Evolutionary conservation across 768 basidiomycete genomes (phyloP).

Genomic region (Gymnopilus dilepis): DNA sequence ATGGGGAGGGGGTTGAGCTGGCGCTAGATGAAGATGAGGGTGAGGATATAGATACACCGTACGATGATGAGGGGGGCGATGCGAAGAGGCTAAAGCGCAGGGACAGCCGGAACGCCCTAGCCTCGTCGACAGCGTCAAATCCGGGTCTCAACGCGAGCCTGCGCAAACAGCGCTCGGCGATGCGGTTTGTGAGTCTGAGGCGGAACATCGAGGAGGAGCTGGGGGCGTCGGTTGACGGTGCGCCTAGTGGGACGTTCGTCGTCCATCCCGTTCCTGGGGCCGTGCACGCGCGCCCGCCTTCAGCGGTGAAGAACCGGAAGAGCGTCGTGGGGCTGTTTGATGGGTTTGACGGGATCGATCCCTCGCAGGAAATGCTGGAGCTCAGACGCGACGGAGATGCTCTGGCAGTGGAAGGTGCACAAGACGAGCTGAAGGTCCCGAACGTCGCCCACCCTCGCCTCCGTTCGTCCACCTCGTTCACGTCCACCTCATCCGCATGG

Average conservation of each 20-base stretch:
- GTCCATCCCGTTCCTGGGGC: conserved; percentile 11
- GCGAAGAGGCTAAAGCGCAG: conserved; percentile 1
- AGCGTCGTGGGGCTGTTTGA: conserved; percentile 72
- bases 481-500: neutral
- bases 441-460: neutral
- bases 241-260: conserved; percentile 15
- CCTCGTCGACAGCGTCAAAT: neutral
- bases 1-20: conserved; percentile 55
- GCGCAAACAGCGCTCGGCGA: conserved; percentile 40
- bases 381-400: neutral
- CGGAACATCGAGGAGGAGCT: conserved; percentile 43
- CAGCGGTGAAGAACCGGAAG: conserved; percentile 43
- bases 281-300: conserved; percentile 14
- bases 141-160: neutral
- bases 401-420: too few relatives aligned
- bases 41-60: conserved; percentile 13
- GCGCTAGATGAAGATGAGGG: conserved; percentile 35
- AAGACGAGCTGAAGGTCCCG: too few relatives aligned
- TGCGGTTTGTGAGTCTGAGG: conserved; percentile 54
- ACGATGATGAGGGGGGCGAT: conserved; percentile 22
- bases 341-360: too few relatives aligned
- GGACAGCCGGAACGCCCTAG: neutral
- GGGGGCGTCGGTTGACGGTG: neutral
- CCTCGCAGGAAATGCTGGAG: neutral
- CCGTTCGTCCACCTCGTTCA: neutral